Evolutionary conservation across 1,284 basidiomycete genomes (phyloP).

Genomic region (Austropuccinia psidii): DNA sequence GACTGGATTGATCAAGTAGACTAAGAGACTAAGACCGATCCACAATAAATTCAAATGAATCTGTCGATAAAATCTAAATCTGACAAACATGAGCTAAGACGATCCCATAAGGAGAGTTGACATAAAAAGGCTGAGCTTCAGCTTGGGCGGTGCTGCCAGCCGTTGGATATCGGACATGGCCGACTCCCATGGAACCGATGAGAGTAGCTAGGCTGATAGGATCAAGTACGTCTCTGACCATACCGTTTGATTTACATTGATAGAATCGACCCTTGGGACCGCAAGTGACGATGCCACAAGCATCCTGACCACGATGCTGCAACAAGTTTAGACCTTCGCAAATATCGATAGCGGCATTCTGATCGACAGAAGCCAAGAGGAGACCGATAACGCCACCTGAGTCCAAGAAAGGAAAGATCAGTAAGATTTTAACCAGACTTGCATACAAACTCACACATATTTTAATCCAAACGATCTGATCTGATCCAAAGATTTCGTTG

Average conservation of each 20-base stretch:
- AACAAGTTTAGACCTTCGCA: constrained; percentile 79
- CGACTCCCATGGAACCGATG: constrained; percentile 92
- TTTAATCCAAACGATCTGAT: too few relatives aligned
- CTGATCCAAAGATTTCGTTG: too few relatives aligned
- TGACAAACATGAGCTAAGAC: constrained; percentile 84
- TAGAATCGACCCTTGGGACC: constrained; percentile 90
- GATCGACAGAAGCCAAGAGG: constrained; percentile 40
- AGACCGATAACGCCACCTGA: constrained; percentile 43
- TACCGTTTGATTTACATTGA: constrained; percentile 99
- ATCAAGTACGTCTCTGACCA: constrained; percentile 98
- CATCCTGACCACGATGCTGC: constrained; percentile 95
- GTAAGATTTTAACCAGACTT: too few relatives aligned
- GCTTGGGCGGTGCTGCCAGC: constrained; percentile 93
- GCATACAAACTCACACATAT: too few relatives aligned
- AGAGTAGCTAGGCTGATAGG: constrained; percentile 66
- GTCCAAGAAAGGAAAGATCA: not conserved
- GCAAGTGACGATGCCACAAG: constrained; percentile 95
- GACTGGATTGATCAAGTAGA: not conserved
- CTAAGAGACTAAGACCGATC: not conserved
- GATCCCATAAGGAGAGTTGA: constrained; percentile 98
- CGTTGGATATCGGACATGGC: constrained; percentile 95
- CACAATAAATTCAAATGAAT: not conserved
- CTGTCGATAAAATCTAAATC: not conserved
- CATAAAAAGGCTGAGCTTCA: constrained; percentile 99
- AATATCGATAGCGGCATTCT: constrained; percentile 41